These are phyloP conservation scores for Schizothecium vesticola DNA, from an alignment of 495 filamentous ascomycete genomes.

Conservation along the genomic window DNA sequence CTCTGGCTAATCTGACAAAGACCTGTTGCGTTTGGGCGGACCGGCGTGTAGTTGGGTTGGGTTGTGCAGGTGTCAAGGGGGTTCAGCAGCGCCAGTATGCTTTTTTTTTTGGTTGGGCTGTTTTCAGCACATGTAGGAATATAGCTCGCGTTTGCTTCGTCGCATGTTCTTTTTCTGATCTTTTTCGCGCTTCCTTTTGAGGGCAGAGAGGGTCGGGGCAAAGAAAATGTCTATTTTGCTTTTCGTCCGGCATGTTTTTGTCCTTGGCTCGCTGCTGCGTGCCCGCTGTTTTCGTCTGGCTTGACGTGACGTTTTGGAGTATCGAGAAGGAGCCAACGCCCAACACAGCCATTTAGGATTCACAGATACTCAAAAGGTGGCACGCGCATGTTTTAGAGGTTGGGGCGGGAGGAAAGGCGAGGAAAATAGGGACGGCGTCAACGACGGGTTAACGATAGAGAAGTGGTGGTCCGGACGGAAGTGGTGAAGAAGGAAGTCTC, in stretches of 20 bases:
- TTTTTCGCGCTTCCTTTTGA: neutral
- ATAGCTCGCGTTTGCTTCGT: slow-evolving; percentile 1
- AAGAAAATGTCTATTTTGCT: neutral
- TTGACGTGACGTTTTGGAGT: neutral
- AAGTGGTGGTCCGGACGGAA: neutral
- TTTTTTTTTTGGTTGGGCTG: neutral
- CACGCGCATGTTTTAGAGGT: neutral
- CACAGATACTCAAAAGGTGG: neutral
- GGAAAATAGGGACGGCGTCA: neutral
- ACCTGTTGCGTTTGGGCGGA: neutral
- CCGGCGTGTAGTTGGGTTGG: neutral
- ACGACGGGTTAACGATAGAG: neutral
- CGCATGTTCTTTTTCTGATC: slow-evolving; percentile 5
- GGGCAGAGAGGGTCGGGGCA: neutral
- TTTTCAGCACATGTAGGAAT: neutral
- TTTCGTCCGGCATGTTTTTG: neutral
- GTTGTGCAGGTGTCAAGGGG: neutral
- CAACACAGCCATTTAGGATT: neutral
- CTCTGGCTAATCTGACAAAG: neutral
- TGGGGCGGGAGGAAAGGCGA: neutral
- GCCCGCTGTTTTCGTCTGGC: neutral
- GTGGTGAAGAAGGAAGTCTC: neutral
- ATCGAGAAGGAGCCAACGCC: neutral
- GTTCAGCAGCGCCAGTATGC: neutral
- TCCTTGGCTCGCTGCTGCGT: neutral